phyloP scores from a whole-genome alignment of 2,329 filamentous ascomycete species.

The Beauveria bassiana region DNA sequence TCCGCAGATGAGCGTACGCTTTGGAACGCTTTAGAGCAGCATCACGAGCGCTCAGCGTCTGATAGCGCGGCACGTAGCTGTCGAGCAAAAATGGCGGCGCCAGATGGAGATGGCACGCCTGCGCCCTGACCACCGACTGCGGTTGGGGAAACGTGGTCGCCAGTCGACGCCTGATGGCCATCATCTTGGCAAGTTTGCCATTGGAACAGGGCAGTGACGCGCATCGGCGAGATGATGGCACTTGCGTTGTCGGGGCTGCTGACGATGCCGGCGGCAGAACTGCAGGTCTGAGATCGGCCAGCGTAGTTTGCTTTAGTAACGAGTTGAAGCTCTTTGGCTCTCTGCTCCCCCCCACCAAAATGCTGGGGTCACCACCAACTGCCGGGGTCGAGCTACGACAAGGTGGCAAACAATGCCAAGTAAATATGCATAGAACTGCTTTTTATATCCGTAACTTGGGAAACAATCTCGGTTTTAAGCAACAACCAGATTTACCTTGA shows the following conservation, averaged over 20 bases:
- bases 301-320: too few relatives aligned
- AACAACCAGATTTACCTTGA: too few relatives aligned
- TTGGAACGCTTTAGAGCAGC: constrained; percentile 64
- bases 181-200: background rate
- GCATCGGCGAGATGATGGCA: background rate
- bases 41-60: constrained; percentile 58
- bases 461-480: too few relatives aligned
- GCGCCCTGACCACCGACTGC: background rate
- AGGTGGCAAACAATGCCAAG: background rate
- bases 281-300: too few relatives aligned
- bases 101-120: constrained; percentile 35
- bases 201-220: background rate
- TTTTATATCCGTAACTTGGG: too few relatives aligned
- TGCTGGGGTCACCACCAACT: too few relatives aligned
- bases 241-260: background rate
- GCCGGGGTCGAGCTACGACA: background rate
- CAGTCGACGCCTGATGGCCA: background rate
- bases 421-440: too few relatives aligned
- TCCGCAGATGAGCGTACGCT: constrained; percentile 66
- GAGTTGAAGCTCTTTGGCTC: background rate
- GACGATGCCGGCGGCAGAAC: background rate
- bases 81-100: constrained; percentile 64
- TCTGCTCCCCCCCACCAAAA: background rate
- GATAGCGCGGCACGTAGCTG: constrained; percentile 66
- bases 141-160: background rate